A percentile compares a stretch with the other conserved stretches of the same genome.
Evolutionary conservation across 805 yeast genomes (phyloP).

Genomic region (Myxozyma lipomycoides): DNA sequence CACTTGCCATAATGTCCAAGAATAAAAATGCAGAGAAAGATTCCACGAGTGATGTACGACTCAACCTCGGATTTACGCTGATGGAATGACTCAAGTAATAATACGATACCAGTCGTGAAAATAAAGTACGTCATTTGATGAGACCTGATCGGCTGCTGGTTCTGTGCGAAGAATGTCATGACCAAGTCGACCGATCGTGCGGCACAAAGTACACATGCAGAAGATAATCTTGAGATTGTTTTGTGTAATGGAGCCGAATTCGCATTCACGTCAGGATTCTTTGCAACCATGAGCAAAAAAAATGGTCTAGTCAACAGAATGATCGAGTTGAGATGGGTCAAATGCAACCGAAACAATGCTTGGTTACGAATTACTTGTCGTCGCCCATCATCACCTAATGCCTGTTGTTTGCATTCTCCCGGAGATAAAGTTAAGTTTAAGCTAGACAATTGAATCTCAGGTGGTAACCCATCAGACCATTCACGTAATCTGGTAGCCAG

Average conservation of each 20-base stretch:
- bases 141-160: slow-evolving; percentile 27
- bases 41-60: slow-evolving; percentile 27
- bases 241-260: slow-evolving; percentile 9
- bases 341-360: slow-evolving; percentile 25
- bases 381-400: slow-evolving; percentile 9
- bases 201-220: slow-evolving; percentile 27
- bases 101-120: slow-evolving; percentile 26
- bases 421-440: slow-evolving; percentile 10
- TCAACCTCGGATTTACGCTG: slow-evolving; percentile 28
- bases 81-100: slow-evolving; percentile 24
- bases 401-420: background rate
- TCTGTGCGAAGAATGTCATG: slow-evolving; percentile 28
- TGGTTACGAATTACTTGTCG: slow-evolving; percentile 31
- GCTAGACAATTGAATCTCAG: slow-evolving; percentile 27
- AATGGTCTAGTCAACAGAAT: slow-evolving; percentile 30
- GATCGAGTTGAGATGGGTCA: slow-evolving; percentile 30
- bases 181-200: slow-evolving; percentile 27
- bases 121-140: slow-evolving; percentile 27
- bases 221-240: slow-evolving; percentile 24
- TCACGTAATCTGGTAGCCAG: slow-evolving; percentile 28
- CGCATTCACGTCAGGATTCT: slow-evolving; percentile 18
- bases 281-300: slow-evolving; percentile 27
- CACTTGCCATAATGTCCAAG: slow-evolving; percentile 27
- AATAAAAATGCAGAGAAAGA: slow-evolving; percentile 25
- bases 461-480: slow-evolving; percentile 29